phyloP scores from a whole-genome alignment of 768 basidiomycete genomes.

The Naganishia kalamii region DNA sequence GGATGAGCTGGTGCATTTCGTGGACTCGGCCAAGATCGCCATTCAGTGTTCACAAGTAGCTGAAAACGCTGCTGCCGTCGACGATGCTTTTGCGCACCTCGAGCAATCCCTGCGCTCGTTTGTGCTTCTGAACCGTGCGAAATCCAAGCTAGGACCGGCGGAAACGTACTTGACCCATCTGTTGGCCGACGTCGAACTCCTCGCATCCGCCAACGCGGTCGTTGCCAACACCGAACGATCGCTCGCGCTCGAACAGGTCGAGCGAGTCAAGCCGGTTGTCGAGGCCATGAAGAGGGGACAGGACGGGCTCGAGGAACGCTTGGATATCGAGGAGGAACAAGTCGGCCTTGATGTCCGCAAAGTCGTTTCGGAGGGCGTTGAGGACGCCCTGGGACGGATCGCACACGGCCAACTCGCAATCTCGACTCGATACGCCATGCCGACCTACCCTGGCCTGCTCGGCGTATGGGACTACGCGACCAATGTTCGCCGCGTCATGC shows the following conservation, averaged over 20 bases:
- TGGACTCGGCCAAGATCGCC: conserved; percentile 68
- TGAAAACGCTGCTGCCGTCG: conserved; percentile 27
- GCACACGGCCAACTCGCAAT: conserved; percentile 62
- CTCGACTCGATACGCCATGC: conserved; percentile 49
- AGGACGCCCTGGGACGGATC: conserved; percentile 67
- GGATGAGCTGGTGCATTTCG: conserved; percentile 92
- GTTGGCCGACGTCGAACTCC: conserved; percentile 80
- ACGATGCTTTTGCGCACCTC: conserved; percentile 68
- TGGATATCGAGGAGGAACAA: conserved; percentile 73
- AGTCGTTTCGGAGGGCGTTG: conserved; percentile 58
- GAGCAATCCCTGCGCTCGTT: conserved; percentile 87
- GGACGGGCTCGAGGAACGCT: conserved; percentile 67
- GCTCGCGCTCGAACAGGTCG: conserved; percentile 64
- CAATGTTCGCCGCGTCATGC: conserved; percentile 68
- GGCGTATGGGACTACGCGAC: conserved; percentile 77
- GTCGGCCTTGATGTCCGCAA: conserved; percentile 55
- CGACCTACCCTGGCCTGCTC: conserved; percentile 74
- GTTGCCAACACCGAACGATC: conserved; percentile 74
- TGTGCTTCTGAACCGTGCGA: conserved; percentile 89
- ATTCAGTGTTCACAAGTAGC: conserved; percentile 29
- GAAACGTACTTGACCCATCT: conserved; percentile 84
- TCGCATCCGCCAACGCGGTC: conserved; percentile 76
- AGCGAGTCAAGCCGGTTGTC: conserved; percentile 66
- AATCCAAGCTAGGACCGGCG: conserved; percentile 89
- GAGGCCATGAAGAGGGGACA: conserved; percentile 75